Evolutionary conservation across 441 rosid genomes (phyloP), one percentile per base, ranked within the genome.

Genomic region (Adansonia rubrostipa): DNA sequence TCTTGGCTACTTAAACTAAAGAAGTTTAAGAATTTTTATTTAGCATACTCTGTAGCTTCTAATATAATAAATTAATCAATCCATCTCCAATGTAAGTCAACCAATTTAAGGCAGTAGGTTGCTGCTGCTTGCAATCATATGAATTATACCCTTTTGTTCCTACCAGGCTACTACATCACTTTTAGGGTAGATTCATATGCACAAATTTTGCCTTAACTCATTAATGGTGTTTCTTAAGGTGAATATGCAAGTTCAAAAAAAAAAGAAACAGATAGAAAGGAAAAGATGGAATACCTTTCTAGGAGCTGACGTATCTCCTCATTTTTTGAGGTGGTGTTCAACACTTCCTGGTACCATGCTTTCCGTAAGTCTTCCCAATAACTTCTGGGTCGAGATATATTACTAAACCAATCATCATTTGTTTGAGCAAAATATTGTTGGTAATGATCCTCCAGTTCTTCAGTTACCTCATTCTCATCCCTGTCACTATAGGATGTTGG

Each of bases 281-380:
- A 36, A n/a, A 7, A 14, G 6, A 51, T 13, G 7, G 4, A 65
- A n/a, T 88, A 96, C 99, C 98, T 94, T 80, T 89, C 85, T 40
- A 96, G 87, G 48, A 94, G 95, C 69, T 88, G 82, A 75, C 89
- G 87, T 14, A 92, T 94, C 50, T 91, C 97, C 54, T 88, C 88
- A 62, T 86, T 85, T 24, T 83, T 89, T 5, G 94, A 80, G 73
- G 73, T 82, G 77, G 80, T 53, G 75, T 54, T 86, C 62, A 92
- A 91, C 84, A 90, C 88, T 79, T 96, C 90, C 40, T 85, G 81
- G 78, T 94, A 96, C 90, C 98, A 88, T 44, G 87, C 85, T 81
- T 85, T 85, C 82, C 98, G 87, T 7, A 78, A 82, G 68, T 85
- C 86, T 85, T 96, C 99, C 99, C 99, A 96, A 74, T 90, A 91